Conservation (phyloP, 257 asterid genomes). For the Scutellaria galericulata region DNA sequence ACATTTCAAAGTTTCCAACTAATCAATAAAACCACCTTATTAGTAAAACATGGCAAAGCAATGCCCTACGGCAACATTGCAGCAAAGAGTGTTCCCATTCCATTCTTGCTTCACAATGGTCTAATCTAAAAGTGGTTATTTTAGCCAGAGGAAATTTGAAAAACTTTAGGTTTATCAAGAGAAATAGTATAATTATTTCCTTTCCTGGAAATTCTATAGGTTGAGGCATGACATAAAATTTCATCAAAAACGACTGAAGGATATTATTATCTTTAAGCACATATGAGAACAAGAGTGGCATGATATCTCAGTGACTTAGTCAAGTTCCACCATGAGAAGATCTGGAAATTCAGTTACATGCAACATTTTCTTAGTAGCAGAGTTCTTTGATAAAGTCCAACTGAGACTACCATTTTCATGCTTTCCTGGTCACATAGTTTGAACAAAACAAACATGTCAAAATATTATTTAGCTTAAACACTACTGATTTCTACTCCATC, state of each 20-base stretch:
- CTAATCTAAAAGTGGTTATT: neutral
- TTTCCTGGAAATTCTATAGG: slow-evolving; percentile 20
- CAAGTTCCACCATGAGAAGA: slow-evolving; percentile 21
- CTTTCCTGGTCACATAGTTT: slow-evolving; percentile 14
- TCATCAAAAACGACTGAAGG: slow-evolving; percentile 10
- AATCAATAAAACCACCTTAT: slow-evolving; percentile 25
- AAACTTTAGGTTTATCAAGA: slow-evolving; percentile 14
- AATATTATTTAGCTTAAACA: slow-evolving; percentile 2
- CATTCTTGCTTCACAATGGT: slow-evolving; percentile 7
- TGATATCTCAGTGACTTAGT: slow-evolving; percentile 4
- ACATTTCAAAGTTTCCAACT: neutral
- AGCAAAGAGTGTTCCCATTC: neutral
- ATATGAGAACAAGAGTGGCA: slow-evolving; percentile 7
- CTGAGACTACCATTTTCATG: slow-evolving; percentile 16
- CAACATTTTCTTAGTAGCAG: neutral
- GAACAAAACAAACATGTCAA: slow-evolving; percentile 13
- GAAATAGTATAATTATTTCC: slow-evolving; percentile 2
- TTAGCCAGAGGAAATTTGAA: slow-evolving; percentile 1
- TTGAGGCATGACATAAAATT: slow-evolving; percentile 9
- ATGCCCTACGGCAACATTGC: slow-evolving; percentile 15
- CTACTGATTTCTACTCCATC: slow-evolving; percentile 30
- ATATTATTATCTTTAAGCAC: slow-evolving; percentile 20
- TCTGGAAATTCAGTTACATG: slow-evolving; percentile 24
- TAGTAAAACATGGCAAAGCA: slow-evolving; percentile 10
- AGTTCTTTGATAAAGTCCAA: slow-evolving; percentile 7